These are phyloP conservation scores for Penicillium sumatraense DNA, from an alignment of 2,329 filamentous ascomycete genomes.

Conservation along the genomic window DNA sequence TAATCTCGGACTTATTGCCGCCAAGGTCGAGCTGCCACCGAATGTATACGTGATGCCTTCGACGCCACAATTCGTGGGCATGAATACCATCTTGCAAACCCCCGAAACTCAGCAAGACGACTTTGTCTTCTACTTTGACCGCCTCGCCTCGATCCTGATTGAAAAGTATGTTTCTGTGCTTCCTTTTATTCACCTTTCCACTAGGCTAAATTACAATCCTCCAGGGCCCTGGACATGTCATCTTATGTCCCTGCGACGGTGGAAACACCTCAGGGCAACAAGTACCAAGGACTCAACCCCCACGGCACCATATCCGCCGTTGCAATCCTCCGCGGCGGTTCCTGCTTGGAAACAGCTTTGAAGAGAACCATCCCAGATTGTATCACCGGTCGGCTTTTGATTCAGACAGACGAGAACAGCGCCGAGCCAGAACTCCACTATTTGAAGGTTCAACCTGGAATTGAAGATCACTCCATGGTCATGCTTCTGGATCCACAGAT, in stretches of 20 bases:
- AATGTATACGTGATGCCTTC: constrained; percentile 76
- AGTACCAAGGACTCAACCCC: constrained; percentile 72
- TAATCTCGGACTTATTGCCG: constrained; percentile 72
- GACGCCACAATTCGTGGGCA: constrained; percentile 80
- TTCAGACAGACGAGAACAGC: constrained; percentile 83
- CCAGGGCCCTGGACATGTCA: constrained; percentile 75
- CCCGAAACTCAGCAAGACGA: constrained; percentile 80
- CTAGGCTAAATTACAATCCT: constrained; percentile 2
- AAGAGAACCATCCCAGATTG: constrained; percentile 92
- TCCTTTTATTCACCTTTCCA: neutral
- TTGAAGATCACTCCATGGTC: constrained; percentile 76
- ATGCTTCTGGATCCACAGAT: constrained; percentile 92
- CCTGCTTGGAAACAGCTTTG: constrained; percentile 83
- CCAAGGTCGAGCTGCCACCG: constrained; percentile 72
- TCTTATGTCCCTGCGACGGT: constrained; percentile 68
- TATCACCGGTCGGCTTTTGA: constrained; percentile 83
- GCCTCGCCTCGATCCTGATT: constrained; percentile 80
- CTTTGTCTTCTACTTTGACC: constrained; percentile 97
- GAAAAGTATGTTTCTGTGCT: constrained; percentile 59
- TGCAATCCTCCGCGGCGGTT: constrained; percentile 84
- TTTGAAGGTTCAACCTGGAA: constrained; percentile 75
- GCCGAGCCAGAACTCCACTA: constrained; percentile 95
- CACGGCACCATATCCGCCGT: constrained; percentile 82
- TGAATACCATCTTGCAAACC: constrained; percentile 89
- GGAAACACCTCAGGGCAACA: constrained; percentile 70